Conservation (phyloP, 495 filamentous ascomycete species). For the Eremomyces bilateralis region DNA sequence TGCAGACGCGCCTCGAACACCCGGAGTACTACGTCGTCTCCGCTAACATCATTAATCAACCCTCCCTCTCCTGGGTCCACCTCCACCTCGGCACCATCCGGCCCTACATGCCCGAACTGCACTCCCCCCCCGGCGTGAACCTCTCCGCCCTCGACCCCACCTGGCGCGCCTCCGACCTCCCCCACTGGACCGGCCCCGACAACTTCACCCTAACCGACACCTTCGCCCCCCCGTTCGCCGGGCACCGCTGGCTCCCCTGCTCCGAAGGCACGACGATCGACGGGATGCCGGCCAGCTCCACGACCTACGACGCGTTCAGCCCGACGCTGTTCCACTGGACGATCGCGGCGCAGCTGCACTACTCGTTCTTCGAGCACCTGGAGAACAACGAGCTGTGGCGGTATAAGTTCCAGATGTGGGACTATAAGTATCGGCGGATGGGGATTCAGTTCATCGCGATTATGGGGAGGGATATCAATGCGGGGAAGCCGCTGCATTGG, state of each 20-base stretch:
- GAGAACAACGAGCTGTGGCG: slow-evolving; percentile 22
- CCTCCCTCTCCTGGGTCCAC: slow-evolving; percentile 24
- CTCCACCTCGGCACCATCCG: slow-evolving; percentile 24
- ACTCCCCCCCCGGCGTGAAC: slow-evolving; percentile 3
- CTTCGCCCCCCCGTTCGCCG: slow-evolving; percentile 3
- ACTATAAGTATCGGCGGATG: slow-evolving; percentile 22
- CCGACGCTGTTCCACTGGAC: slow-evolving; percentile 25
- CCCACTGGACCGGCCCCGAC: slow-evolving; percentile 5
- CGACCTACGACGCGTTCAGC: slow-evolving; percentile 3
- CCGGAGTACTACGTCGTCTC: slow-evolving; percentile 27
- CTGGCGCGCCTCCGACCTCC: slow-evolving; percentile 10
- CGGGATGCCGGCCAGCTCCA: slow-evolving; percentile 17
- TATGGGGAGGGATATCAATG: slow-evolving; percentile 20
- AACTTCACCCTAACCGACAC: slow-evolving; percentile 3
- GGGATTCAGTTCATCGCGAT: slow-evolving; percentile 28
- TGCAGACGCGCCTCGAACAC: slow-evolving; percentile 28
- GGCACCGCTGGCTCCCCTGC: slow-evolving; percentile 25
- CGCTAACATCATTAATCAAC: slow-evolving; percentile 31
- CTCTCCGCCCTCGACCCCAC: not conserved
- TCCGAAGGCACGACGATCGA: slow-evolving; percentile 15
- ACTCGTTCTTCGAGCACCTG: slow-evolving; percentile 30
- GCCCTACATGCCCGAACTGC: slow-evolving; percentile 23
- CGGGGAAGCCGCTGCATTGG: not conserved
- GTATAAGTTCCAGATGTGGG: slow-evolving; percentile 32
- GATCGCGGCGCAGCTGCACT: slow-evolving; percentile 31